Evolutionary conservation across 768 basidiomycete species (phyloP), one percentile per base, ranked within the genome.

Genomic region (Podaxis sp.): DNA sequence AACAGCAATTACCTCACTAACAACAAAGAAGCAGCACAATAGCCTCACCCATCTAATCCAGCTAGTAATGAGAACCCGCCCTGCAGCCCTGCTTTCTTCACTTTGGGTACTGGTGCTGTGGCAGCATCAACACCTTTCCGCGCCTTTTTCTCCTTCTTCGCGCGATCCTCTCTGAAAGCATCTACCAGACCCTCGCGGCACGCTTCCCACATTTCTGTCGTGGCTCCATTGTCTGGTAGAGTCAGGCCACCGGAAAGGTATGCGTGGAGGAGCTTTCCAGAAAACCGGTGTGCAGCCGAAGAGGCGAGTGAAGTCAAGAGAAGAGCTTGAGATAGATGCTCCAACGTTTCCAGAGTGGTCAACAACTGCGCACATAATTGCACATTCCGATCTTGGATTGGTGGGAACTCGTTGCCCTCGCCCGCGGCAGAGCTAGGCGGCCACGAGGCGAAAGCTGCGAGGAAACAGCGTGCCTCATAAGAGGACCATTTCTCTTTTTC

Each of bases 401-500:
- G 76, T 4, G 82, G 79, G 0, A 64, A 64, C 24, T 70, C 68
- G 17, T 65, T 67, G 30, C 59, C 64, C 28, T 61, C 49, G 3
- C 63, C 59, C 7, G 26, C 57, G 11, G 17, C 54, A n/a, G 51
- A 13, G 56, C 53, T 56, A 53, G 64, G 12, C 28, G 72, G 54
- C 71, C 74, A 73, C 36, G 55, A 46, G 46, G 64, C 58, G 71
- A 86, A 85, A 36, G 85, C 77, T 0, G 82, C 76, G 48, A 93
- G 78, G 68, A 91, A 79, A 30, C 83, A 84, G 2, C 69, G 76
- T 3, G 84, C 87, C 70, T 94, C 92, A 4, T 72, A 75, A 64
- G 73, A 78, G 0, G 86, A 88, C 92, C 92, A 94, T 26, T 83
- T 78, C 69, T 90, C 90, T 65, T 79, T 80, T 63, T 87, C 83